Evolutionary conservation across 805 yeast genomes (phyloP).

Genomic region (Cyberlindnera meyerae): DNA sequence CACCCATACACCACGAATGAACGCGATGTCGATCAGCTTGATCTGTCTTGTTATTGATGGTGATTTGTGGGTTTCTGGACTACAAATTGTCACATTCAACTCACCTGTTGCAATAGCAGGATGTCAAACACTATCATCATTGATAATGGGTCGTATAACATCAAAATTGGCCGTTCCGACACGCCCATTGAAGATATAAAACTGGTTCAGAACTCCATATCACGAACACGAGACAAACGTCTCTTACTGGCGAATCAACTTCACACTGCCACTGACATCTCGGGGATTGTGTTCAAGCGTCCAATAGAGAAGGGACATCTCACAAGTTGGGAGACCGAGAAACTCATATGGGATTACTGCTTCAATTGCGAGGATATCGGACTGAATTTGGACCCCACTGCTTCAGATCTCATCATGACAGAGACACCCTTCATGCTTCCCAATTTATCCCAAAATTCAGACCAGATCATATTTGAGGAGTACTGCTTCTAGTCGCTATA

Average conservation of each 20-base stretch:
- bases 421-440: slow-evolving; percentile 84
- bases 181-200: slow-evolving; percentile 36
- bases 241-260: slow-evolving; percentile 70
- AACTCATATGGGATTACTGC: slow-evolving; percentile 82
- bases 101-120: no score
- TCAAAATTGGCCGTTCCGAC: slow-evolving; percentile 57
- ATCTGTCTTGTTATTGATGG: no score
- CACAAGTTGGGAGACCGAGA: slow-evolving; percentile 86
- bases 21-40: no score
- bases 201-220: slow-evolving; percentile 60
- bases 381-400: slow-evolving; percentile 41
- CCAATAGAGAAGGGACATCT: slow-evolving; percentile 89
- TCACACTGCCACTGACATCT: slow-evolving; percentile 59
- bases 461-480: slow-evolving; percentile 92
- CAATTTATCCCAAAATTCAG: slow-evolving; percentile 74
- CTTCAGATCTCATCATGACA: slow-evolving; percentile 60
- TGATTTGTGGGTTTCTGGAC: no score
- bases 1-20: no score
- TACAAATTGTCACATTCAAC: no score
- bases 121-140: slow-evolving; percentile 44
- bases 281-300: slow-evolving; percentile 68
- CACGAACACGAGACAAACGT: slow-evolving; percentile 70
- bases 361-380: slow-evolving; percentile 32
- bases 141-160: slow-evolving; percentile 86
- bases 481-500: slow-evolving; percentile 72